Evolutionary conservation across 768 basidiomycete genomes (phyloP).

Genomic region (Leccinellum albellum): DNA sequence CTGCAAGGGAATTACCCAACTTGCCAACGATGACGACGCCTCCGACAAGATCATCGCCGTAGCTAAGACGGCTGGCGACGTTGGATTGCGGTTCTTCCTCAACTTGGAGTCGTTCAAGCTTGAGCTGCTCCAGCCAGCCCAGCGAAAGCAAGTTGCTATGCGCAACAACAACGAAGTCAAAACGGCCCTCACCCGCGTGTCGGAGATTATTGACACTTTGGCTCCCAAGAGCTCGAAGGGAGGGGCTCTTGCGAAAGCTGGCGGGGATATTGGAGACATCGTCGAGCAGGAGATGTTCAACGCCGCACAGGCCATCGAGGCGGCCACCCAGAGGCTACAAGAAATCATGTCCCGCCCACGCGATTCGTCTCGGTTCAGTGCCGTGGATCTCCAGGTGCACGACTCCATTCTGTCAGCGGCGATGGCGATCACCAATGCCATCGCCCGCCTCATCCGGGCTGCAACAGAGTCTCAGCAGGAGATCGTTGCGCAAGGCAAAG

Average conservation of each 20-base stretch:
- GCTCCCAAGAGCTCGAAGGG: constrained; percentile 80
- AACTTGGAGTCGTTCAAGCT: constrained; percentile 96
- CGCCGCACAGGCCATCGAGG: constrained; percentile 90
- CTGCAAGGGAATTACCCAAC: constrained; percentile 92
- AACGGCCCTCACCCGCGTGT: constrained; percentile 76
- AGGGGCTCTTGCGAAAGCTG: constrained; percentile 65
- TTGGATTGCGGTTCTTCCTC: constrained; percentile 88
- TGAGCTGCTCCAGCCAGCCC: constrained; percentile 65
- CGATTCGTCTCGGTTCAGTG: constrained; percentile 82
- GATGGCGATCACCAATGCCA: constrained; percentile 93
- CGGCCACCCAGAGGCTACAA: constrained; percentile 85
- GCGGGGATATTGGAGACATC: constrained; percentile 92
- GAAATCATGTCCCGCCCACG: constrained; percentile 88
- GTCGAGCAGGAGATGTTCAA: constrained; percentile 96
- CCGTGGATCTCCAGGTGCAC: constrained; percentile 93
- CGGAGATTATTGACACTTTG: constrained; percentile 81
- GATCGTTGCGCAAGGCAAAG: constrained; percentile 93
- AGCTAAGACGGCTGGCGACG: constrained; percentile 84
- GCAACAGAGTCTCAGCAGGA: constrained; percentile 98
- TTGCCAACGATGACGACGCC: constrained; percentile 87
- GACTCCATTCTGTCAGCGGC: constrained; percentile 94
- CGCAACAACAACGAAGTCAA: constrained; percentile 86
- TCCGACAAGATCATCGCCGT: constrained; percentile 84
- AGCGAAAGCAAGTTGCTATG: constrained; percentile 83
- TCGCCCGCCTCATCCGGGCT: constrained; percentile 90